Base-by-base conservation (phyloP, 495 filamentous ascomycete species). In the Tuber aestivum region DNA sequence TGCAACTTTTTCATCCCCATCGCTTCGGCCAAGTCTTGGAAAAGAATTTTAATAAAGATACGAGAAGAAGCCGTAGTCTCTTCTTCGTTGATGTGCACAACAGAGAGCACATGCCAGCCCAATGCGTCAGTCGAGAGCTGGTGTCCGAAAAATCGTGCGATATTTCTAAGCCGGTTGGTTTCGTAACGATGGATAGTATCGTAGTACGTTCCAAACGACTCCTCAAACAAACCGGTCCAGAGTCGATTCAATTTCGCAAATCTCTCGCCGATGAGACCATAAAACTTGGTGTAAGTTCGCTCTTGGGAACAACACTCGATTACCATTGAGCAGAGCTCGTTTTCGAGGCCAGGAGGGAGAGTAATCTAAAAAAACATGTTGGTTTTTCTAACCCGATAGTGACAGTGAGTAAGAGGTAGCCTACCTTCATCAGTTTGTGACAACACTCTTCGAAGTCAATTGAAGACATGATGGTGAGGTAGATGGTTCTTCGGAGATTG, bases 31-130 rank as follows among this genome's bases (percentile, higher is more conserved):
- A 99, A 87, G 79, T 97, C 94, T 83, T 98, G 93, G 83, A 99
- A 97, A 32, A 99, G 86, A 50, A 98, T 97, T 85, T 97, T 97
- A 86, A 98, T 92, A 82, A 97, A 99, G 83, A 99, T 98, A 85
- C 95, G 92, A 78, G 92, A 94, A 75, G 92, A 93, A 6, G 94
- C 93, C 0, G 95, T 98, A 2, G 96, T 99, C 79, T 98, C 96
- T 70, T 98, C 95, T 82, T 99, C 94, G 82, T 94, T 99, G 48
- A 99, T 84, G 79, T 93, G 93, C 69, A 99, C 89, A 72, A 91
- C 86, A 14, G 91, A 92, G 18, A 99, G 79, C 18, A 93, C 91
- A 82, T 97, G 92, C 95, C 95, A 98, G 72, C 93, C 92, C 71
- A 98, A 90, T 23, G 93, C 92, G 78, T 97, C 94, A 41, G 90